phyloP scores from a whole-genome alignment of 495 filamentous ascomycete species.

The Trichoderma asperelloides region DNA sequence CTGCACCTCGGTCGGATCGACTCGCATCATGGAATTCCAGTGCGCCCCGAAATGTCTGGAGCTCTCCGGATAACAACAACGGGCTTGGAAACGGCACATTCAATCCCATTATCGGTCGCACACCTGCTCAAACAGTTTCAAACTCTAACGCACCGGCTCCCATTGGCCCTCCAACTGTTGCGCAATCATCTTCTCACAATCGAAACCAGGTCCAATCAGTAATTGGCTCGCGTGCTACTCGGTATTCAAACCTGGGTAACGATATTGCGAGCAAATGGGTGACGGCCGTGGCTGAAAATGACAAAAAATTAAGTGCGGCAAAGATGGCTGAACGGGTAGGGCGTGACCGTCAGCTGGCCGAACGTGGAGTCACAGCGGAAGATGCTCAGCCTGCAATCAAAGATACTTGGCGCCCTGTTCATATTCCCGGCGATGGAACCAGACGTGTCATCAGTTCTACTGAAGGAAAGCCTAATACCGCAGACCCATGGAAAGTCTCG shows the following conservation, averaged over 20 bases:
- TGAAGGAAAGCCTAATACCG: not conserved
- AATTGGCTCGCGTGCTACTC: conserved; percentile 3
- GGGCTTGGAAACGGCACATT: conserved; percentile 76
- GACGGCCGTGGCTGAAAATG: conserved; percentile 11
- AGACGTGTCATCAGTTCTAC: conserved; percentile 10
- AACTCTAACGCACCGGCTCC: conserved; percentile 30
- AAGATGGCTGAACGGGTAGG: conserved; percentile 20
- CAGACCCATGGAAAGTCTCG: not conserved
- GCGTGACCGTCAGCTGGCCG: conserved; percentile 21
- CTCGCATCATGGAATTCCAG: conserved; percentile 25
- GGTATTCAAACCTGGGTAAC: not conserved
- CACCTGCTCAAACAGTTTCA: conserved; percentile 15
- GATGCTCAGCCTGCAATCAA: conserved; percentile 41
- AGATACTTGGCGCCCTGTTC: conserved; percentile 57
- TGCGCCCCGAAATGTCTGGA: conserved; percentile 59
- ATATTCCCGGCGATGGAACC: conserved; percentile 26
- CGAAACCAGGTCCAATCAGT: not conserved
- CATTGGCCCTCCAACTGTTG: conserved; percentile 25
- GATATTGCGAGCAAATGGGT: conserved; percentile 9
- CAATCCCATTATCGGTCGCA: conserved; percentile 48
- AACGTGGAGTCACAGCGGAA: conserved; percentile 19
- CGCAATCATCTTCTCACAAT: not conserved
- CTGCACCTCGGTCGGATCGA: conserved; percentile 24
- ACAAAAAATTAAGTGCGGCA: conserved; percentile 19
- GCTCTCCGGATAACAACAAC: conserved; percentile 58